These are phyloP conservation scores for Leavenworthia alabamica DNA, from an alignment of 345 rosid species.

Conservation along the genomic window DNA sequence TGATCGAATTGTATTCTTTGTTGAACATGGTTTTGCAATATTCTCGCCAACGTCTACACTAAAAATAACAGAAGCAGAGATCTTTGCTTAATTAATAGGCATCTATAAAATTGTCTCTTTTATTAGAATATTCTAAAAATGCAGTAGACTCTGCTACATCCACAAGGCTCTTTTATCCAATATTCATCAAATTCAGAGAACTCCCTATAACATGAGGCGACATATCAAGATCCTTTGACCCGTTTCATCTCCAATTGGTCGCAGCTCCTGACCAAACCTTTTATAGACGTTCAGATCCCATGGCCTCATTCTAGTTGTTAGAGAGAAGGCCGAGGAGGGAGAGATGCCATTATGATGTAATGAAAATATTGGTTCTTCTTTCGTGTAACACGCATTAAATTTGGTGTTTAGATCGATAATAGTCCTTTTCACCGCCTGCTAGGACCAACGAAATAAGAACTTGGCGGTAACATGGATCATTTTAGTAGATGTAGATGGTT, in stretches of 20 bases:
- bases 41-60: slow-evolving; percentile 19
- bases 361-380: background rate
- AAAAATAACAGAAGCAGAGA: slow-evolving; percentile 15
- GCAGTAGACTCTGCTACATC: slow-evolving; percentile 17
- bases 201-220: slow-evolving; percentile 3
- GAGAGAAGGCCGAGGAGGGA: background rate
- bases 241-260: background rate
- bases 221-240: background rate
- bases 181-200: background rate
- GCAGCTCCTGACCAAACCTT: background rate
- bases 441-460: slow-evolving; percentile 1
- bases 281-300: background rate
- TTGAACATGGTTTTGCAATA: slow-evolving; percentile 11
- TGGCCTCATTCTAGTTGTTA: background rate
- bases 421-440: background rate
- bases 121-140: slow-evolving; percentile 31
- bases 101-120: slow-evolving; percentile 20
- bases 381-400: background rate
- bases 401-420: background rate
- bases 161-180: slow-evolving; percentile 2
- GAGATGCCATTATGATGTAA: background rate
- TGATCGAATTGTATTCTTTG: slow-evolving; percentile 1
- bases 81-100: slow-evolving; percentile 16
- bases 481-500: background rate
- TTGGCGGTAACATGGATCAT: background rate